Evolutionary conservation across 164 flowering plant species (phyloP).

Genomic region (Sextonia rubra): DNA sequence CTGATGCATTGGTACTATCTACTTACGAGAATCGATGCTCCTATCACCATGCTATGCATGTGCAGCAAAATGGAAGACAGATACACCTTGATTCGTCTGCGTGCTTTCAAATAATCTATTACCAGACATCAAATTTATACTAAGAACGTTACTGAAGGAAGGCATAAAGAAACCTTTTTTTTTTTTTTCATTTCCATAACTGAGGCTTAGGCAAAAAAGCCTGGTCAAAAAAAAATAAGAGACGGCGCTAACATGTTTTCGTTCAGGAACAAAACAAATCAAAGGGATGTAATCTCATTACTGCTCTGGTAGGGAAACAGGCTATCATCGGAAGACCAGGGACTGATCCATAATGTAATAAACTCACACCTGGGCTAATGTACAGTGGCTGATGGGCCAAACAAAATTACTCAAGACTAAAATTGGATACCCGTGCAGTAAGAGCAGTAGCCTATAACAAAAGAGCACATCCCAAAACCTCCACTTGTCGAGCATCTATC

Average conservation of each 20-base stretch:
- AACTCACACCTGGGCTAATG: conserved; percentile 14
- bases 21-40: no score
- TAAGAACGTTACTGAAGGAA: no score
- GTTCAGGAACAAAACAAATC: not conserved
- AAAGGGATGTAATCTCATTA: conserved; percentile 30
- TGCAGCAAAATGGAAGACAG: no score
- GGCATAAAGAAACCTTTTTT: no score
- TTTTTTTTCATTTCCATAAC: no score
- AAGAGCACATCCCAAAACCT: conserved; percentile 27
- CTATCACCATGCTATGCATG: no score
- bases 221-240: no score
- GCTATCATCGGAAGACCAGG: conserved; percentile 16
- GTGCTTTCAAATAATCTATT: no score
- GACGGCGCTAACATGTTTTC: not conserved
- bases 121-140: no score
- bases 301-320: conserved; percentile 14
- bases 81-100: no score
- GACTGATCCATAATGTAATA: not conserved
- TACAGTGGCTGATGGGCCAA: conserved; percentile 21
- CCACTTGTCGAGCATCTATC: conserved; percentile 26
- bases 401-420: conserved; percentile 14
- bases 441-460: conserved; percentile 3
- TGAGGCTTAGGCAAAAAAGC: no score
- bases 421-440: conserved; percentile 3
- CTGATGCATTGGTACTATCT: no score